Base-by-base conservation (phyloP, 192 early-diverging fungal species). In the Pilaira anomala region DNA sequence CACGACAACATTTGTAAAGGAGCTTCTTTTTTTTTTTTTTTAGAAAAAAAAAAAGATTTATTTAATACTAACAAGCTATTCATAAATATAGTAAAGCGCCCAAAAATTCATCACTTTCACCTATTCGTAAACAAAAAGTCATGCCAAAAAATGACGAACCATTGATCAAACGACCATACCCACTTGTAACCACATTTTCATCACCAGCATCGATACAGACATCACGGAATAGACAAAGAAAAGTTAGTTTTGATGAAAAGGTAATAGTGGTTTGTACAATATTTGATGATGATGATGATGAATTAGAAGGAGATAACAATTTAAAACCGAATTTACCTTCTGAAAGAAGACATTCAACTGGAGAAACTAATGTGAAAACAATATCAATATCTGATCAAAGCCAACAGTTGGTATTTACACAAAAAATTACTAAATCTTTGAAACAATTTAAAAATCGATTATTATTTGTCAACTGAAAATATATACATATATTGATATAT, bases 161-260 rank as follows among this genome's bases (percentile, higher is more conserved):
- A 19, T 41, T 58, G 11, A n/a, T 22, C 2, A 58, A 58, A 58
- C 4, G 56, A 42, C 56, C 56, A 12, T 58, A 42, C 33, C 56
- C 56, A 24, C 40, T 58, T 41, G 9, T 58, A 18, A 58, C 56
- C 9, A 58, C 56, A 7, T 42, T 58, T 40, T 58, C 56, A 40
- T 58, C 56, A 13, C 56, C 56, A 19, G 56, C 56, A 42, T 42
- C 33, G 0, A 25, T 58, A 24, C 39, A 40, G 16, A 58, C 56
- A 24, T 41, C n/a, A 24, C 19, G 24, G 21, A 42, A 3, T 8
- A 42, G 56, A 24, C 36, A 22, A 42, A 33, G 33, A 40, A 58
- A 58, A 42, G 56, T 58, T 12, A 58, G 56, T 13, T 58, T 58
- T 58, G 56, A 58, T 58, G 56, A 58, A 58, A 58, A 58, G 24